phyloP scores from a whole-genome alignment of 345 rosid species.

The Euphorbia peplus region DNA sequence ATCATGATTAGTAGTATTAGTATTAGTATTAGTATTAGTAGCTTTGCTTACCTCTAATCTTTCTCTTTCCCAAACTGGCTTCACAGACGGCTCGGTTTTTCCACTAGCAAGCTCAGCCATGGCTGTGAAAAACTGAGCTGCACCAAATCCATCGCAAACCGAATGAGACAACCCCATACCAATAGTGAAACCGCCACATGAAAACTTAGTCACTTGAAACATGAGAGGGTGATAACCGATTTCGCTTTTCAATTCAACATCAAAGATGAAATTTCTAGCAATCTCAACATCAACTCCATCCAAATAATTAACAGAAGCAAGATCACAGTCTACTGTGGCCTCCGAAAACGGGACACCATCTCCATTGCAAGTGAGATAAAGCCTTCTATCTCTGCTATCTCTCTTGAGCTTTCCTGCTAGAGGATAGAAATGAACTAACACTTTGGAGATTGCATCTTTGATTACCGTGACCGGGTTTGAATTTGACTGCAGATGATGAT shows the following conservation, averaged over 20 bases:
- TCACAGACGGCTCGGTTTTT: constrained; percentile 34
- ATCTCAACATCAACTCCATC: constrained; percentile 38
- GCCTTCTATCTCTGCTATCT: constrained; percentile 25
- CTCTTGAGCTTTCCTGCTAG: constrained; percentile 58
- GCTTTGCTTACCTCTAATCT: constrained; percentile 16
- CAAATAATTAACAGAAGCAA: constrained; percentile 39
- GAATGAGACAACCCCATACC: constrained; percentile 59
- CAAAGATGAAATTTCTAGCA: constrained; percentile 31
- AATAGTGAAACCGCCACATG: constrained; percentile 56
- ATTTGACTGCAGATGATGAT: not conserved
- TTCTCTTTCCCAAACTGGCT: constrained; percentile 58
- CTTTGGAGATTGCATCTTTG: constrained; percentile 49
- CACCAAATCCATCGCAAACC: constrained; percentile 57
- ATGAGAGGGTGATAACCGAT: constrained; percentile 34
- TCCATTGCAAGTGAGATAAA: constrained; percentile 34
- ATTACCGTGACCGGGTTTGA: constrained; percentile 39
- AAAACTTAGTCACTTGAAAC: constrained; percentile 48
- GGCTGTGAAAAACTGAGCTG: constrained; percentile 47
- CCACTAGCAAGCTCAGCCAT: constrained; percentile 40
- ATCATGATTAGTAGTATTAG: too few species aligned
- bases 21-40: not conserved
- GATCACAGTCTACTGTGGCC: constrained; percentile 35
- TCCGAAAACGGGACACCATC: constrained; percentile 55
- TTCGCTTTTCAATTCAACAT: constrained; percentile 26
- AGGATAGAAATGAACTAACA: constrained; percentile 51